phyloP scores from a whole-genome alignment of 345 rosid genomes.

The Brassica rapa region DNA sequence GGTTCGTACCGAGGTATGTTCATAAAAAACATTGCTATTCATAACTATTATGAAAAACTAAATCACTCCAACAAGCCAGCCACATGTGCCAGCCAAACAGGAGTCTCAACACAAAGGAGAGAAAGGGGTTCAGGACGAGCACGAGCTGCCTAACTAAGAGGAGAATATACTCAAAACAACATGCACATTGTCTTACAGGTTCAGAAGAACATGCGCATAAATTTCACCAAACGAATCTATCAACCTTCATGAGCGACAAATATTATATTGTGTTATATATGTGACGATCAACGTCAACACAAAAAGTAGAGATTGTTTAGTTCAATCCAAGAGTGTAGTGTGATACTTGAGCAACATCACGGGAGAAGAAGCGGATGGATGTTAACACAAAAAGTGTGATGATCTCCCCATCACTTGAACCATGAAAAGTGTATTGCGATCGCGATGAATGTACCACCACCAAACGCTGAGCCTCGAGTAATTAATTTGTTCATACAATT shows the following conservation, averaged over 20 bases:
- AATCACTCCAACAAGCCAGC: too few species aligned
- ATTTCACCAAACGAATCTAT: constrained; percentile 39
- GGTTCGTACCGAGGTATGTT: too few species aligned
- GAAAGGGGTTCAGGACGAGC: too few species aligned
- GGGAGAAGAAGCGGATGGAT: neutral
- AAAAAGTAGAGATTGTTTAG: neutral
- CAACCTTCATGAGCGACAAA: neutral
- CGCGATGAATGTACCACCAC: neutral
- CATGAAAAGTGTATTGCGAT: constrained; percentile 18
- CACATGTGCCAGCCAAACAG: too few species aligned
- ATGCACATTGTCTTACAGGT: neutral
- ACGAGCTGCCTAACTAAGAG: neutral
- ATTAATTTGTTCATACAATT: neutral
- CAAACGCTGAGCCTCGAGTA: neutral
- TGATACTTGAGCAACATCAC: constrained; percentile 23
- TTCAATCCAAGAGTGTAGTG: neutral
- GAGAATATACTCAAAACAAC: neutral
- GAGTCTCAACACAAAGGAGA: too few species aligned
- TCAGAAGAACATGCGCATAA: constrained; percentile 26
- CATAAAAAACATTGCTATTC: too few species aligned
- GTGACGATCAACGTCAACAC: constrained; percentile 25
- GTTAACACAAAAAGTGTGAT: neutral
- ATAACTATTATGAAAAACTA: too few species aligned
- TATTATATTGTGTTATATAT: constrained; percentile 9
- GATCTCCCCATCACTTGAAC: neutral